phyloP scores from a whole-genome alignment of 495 filamentous ascomycete species.

The Annulohypoxylon bovei region DNA sequence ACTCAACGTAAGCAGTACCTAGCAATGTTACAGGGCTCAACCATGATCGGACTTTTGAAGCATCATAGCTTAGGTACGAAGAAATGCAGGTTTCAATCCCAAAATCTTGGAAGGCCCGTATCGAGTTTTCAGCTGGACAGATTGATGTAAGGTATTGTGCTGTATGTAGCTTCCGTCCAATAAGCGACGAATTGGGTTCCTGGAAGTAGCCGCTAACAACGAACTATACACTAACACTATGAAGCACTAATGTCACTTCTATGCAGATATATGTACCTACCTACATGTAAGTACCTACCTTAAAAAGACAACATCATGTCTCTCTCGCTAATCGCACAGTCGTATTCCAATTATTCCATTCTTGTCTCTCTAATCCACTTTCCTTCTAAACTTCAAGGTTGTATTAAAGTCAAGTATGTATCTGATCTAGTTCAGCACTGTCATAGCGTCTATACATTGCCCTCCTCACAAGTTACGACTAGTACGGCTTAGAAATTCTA shows the following conservation, averaged over 20 bases:
- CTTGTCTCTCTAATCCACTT: neutral
- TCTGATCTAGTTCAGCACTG: neutral
- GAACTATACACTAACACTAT: neutral
- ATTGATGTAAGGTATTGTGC: neutral
- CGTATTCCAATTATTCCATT: neutral
- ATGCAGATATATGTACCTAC: slow-evolving; percentile 5
- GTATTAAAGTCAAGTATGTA: neutral
- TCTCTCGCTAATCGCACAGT: neutral
- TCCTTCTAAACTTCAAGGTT: no score
- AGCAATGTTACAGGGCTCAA: neutral
- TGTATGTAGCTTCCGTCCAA: neutral
- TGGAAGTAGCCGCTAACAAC: neutral
- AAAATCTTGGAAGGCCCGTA: slow-evolving; percentile 5
- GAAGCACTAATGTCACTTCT: slow-evolving; percentile 4
- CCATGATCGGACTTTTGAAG: neutral
- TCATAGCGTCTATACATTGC: neutral
- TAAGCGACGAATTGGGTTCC: neutral
- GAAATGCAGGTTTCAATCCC: neutral
- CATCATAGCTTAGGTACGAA: neutral
- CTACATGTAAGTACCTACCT: neutral
- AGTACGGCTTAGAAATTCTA: neutral
- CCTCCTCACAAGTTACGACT: neutral
- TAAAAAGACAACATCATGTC: slow-evolving; percentile 4
- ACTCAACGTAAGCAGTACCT: neutral
- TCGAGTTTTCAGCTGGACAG: neutral